Evolutionary conservation across 2,329 filamentous ascomycete genomes (phyloP), one percentile per base, ranked within the genome.

Genomic region (Remersonia thermophila): DNA sequence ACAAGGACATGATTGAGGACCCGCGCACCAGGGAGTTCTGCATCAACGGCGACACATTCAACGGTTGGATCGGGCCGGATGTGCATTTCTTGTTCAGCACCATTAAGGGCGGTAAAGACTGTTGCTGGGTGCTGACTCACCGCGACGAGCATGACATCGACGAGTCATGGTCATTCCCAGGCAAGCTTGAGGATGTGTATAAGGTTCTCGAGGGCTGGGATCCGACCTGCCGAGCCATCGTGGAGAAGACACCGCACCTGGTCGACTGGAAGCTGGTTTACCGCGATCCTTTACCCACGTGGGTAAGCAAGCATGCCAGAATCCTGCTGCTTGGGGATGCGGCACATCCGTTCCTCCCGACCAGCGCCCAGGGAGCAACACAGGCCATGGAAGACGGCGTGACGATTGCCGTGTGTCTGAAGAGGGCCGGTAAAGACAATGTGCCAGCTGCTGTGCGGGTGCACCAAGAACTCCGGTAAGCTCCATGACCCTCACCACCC

Each of bases 61-160:
- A 71, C 37, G 71, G 70, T 17, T 69, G 65, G 71, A 66, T 73
- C 37, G 69, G 70, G 2, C 67, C 67, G 2, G 67, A 73, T 43
- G 64, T 69, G 33, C 69, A 73, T 44, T 69, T 73, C 41, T 55
- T 75, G 1, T 72, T 73, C 46, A 68, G 66, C 5, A 71, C 70
- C 3, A 65, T 75, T 45, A 72, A 73, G 52, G 58, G 62, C 43
- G 69, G 68, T 17, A 56, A 60, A 14, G 69, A 74, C 39, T 72
- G 68, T 47, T 71, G 63, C 45, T 76, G 71, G 71, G 71, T 75
- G 3, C 55, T 72, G 15, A 75, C 71, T 1, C 69, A 73, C 49
- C 59, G 51, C 14, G 71, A 73, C 43, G 61, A 65, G 37, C 62
- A 64, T 40, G 63, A 73, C 44, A 71, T 72, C 37, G 60, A 69